Evolutionary conservation across 805 yeast genomes (phyloP), one percentile per base, ranked within the genome.

Genomic region (Sungouiozyma intestinalis): DNA sequence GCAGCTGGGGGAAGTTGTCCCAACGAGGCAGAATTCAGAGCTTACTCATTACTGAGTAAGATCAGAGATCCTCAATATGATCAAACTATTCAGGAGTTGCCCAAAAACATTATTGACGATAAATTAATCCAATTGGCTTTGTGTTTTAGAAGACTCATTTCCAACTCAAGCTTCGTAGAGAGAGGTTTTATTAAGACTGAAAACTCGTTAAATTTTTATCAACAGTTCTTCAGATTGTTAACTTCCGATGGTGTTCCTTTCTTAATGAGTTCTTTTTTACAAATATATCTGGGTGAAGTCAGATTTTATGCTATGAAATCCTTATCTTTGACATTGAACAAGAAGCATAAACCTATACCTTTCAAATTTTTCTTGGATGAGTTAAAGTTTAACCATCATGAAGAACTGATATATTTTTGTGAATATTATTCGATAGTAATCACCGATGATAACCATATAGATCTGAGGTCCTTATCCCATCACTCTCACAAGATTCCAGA

Each of bases 11-110:
- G 85, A 0, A 46, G 45, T 4, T 76, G 84, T 35, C 84, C 87
- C 0, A 85, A 86, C 52, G 97, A 92, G 62, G 84, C 97, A 0
- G 98, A 92, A 57, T 85, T 92, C 55, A 72, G 97, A 51, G 88
- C 95, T 0, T 92, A 88, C 58, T 81, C 86, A 43, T 64, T 92
- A 16, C 55, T 92, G 15, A 76, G 87, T 50, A 90, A 86, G 51
- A 64, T 85, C 7, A 70, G 85, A 50, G 97, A 92, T 57, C 80
- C 92, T 0, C 97, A 87, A 50, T 64, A 85, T 38, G 96, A 85
- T 48, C 69, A 87, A 42, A 82, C 76, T 47, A 57, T 83, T 9
- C 94, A 85, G 56, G 64, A 68, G 14, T 61, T 87, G 33, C 95
- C 97, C 0, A 43, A 48, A 2, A 53, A 65, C 2, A 68, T 90